Conservation (phyloP, 768 basidiomycete species). For the Agrocybe pediades region DNA sequence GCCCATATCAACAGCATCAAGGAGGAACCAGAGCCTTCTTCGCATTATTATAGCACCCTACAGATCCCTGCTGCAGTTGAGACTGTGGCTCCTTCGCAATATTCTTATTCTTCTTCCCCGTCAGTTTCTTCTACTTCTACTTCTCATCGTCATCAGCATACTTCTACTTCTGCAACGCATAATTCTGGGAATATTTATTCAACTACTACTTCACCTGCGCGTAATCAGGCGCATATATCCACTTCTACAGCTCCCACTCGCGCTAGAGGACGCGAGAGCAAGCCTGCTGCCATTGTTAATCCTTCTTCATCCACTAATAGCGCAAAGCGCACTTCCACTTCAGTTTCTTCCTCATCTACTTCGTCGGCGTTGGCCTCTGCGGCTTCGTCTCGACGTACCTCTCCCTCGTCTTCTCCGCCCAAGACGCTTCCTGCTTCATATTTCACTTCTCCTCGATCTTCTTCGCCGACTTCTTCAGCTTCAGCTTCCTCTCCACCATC, state of each 20-base stretch:
- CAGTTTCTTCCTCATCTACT: background rate
- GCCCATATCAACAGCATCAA: background rate
- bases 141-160: slow-evolving; percentile 8
- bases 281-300: no score
- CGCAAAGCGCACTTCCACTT: background rate
- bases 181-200: no score
- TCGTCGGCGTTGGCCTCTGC: background rate
- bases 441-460: background rate
- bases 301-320: background rate
- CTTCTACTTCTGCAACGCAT: slow-evolving; percentile 13
- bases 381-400: background rate
- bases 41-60: background rate
- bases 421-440: background rate
- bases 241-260: background rate
- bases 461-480: background rate
- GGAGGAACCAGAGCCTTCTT: slow-evolving; percentile 16
- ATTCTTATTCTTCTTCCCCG: slow-evolving; percentile 7
- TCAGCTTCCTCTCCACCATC: background rate
- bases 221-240: background rate
- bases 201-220: slow-evolving; percentile 14
- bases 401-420: background rate
- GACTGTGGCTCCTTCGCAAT: background rate
- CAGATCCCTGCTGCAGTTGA: background rate
- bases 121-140: slow-evolving; percentile 11
- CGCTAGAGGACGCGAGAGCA: no score